Evolutionary conservation across 768 basidiomycete genomes (phyloP), one percentile per base, ranked within the genome.

Genomic region (Phanerodontia chrysosporium): DNA sequence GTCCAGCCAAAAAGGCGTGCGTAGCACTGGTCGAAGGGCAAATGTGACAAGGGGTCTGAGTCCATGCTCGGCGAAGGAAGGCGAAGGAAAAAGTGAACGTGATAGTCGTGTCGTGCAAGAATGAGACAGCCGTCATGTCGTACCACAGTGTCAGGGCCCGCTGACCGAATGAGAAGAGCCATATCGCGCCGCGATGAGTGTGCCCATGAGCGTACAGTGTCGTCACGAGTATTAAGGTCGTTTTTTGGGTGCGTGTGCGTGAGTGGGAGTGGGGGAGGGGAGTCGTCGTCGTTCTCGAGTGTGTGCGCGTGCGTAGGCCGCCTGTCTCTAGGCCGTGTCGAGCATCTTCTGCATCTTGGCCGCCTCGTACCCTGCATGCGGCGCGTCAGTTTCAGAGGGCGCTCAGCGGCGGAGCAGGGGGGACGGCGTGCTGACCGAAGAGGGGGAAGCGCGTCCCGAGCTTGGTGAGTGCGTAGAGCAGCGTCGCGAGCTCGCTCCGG

Each of bases 381-480:
- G 39, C 22, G 57, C 44, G 45, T 58, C 63, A 59, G 59, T 53
- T 53, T 42, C 58, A 61, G 29, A 55, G 44, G n/a, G 45, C 51
- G 48, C 56, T 28, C 45, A 57, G 59, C 32, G 45, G 49, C 25
- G 49, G 57, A 53, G 13, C 14, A 51, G 30, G 48, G 29, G 48
- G 32, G 49, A 36, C 46, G 58, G 27, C 48, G 45, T 28, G 67
- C 70, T 29, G 58, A 75, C 78, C 74, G 58, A 86, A 74, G 60
- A 90, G 73, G 30, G 88, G 88, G 69, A 85, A 88, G 49, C 77
- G 77, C 12, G 80, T 70, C 59, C 80, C 78, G 46, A 90, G 80
- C 58, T 74, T 80, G 58, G 76, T 84, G 80, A 90, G 82, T 60
- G 84, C 85, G 63, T 80, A 86, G 28, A 87, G 74, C 52, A 90